phyloP scores from a whole-genome alignment of 352 stramenopile genomes.

The Phytophthora pseudosyringae region DNA sequence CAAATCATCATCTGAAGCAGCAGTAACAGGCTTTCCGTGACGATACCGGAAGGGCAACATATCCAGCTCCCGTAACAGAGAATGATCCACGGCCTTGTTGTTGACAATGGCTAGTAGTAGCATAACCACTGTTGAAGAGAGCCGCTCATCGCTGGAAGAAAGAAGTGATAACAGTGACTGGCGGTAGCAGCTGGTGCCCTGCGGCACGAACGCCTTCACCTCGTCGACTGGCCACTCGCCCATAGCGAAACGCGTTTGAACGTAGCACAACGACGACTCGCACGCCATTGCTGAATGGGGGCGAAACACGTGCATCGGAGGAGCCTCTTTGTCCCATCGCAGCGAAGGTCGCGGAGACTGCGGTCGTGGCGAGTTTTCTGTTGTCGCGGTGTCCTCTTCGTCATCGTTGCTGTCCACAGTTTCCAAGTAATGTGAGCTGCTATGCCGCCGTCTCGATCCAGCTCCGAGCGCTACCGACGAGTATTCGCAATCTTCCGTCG shows the following conservation, averaged over 20 bases:
- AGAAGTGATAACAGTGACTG: conserved; percentile 68
- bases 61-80: conserved; percentile 63
- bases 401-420: conserved; percentile 20
- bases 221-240: conserved; percentile 84
- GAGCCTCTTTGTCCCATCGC: conserved; percentile 40
- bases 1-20: not conserved
- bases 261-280: conserved; percentile 74
- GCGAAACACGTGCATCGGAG: conserved; percentile 56
- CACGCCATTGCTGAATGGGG: conserved; percentile 59
- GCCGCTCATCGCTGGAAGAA: conserved; percentile 65
- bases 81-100: conserved; percentile 67
- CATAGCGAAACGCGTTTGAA: conserved; percentile 78
- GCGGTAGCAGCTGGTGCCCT: conserved; percentile 60
- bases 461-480: conserved; percentile 62
- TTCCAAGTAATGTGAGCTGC: conserved; percentile 17
- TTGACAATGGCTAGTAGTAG: conserved; percentile 72
- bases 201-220: conserved; percentile 57
- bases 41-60: conserved; percentile 61
- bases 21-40: conserved; percentile 24
- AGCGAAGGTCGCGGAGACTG: conserved; percentile 26
- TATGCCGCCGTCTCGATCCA: conserved; percentile 38
- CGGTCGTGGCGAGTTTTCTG: conserved; percentile 13
- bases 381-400: conserved; percentile 16
- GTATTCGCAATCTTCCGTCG: conserved; percentile 66
- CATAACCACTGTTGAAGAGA: conserved; percentile 66